Conservation (phyloP, 2,329 filamentous ascomycete genomes). For the Parascedosporium putredinis region DNA sequence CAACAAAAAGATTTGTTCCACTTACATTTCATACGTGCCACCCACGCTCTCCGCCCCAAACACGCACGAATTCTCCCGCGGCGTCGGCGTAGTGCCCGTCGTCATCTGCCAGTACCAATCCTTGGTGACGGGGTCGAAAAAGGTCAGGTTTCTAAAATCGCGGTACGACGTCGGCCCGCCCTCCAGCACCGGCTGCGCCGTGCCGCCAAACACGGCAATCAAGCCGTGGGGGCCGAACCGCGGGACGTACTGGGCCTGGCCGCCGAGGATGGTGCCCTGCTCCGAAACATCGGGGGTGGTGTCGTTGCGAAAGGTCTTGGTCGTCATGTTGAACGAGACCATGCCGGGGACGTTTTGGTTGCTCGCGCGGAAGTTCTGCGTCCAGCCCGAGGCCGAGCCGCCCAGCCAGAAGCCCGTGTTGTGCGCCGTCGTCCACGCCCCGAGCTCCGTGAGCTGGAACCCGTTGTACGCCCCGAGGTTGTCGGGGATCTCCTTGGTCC, state of each 20-base stretch:
- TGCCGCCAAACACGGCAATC: conserved; percentile 10
- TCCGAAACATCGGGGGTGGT: conserved; percentile 8
- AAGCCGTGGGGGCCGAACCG: conserved; percentile 10
- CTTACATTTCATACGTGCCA: conserved; percentile 12
- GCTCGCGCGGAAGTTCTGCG: background rate
- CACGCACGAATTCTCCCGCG: conserved; percentile 7
- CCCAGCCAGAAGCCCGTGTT: conserved; percentile 10
- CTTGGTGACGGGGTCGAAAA: conserved; percentile 10
- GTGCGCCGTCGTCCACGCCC: conserved; percentile 5
- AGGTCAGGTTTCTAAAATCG: conserved; percentile 12
- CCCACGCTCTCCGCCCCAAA: conserved; percentile 8
- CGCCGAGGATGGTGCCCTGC: conserved; percentile 8
- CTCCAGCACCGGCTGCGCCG: background rate
- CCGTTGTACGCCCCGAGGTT: conserved; percentile 6
- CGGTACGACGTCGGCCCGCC: background rate
- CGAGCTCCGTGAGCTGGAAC: conserved; percentile 4
- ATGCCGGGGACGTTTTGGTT: conserved; percentile 5
- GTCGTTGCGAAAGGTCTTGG: conserved; percentile 10
- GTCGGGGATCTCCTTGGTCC: conserved; percentile 7
- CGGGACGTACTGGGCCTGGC: conserved; percentile 8
- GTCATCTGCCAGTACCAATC: conserved; percentile 10
- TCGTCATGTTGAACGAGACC: conserved; percentile 10
- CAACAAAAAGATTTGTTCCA: background rate
- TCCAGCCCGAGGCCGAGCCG: conserved; percentile 8
- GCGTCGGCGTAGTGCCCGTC: conserved; percentile 8